These are phyloP conservation scores for Acorus calamus DNA, from an alignment of 106 monocot species.

Conservation along the genomic window DNA sequence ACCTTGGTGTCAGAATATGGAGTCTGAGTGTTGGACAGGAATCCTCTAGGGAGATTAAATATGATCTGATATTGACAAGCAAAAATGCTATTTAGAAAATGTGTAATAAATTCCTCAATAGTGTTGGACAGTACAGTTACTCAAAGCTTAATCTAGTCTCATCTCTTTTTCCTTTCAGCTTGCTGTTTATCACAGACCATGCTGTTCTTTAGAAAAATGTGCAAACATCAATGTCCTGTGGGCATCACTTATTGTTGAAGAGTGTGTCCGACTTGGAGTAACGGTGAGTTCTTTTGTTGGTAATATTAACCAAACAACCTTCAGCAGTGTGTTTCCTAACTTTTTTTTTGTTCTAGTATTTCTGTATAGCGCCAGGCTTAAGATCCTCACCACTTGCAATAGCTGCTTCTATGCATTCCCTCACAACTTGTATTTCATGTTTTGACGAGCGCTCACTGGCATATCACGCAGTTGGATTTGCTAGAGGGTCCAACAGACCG, in stretches of 20 bases:
- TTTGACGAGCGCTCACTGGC: conserved; percentile 92
- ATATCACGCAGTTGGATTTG: conserved; percentile 93
- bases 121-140: too few relatives aligned
- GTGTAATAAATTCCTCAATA: too few relatives aligned
- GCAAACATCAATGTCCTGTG: conserved; percentile 73
- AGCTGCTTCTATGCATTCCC: conserved; percentile 62
- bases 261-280: conserved; percentile 82
- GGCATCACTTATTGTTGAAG: conserved; percentile 92
- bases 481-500: conserved; percentile 55
- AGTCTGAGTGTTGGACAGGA: too few relatives aligned
- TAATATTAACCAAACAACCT: too few relatives aligned
- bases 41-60: too few relatives aligned
- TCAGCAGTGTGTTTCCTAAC: conserved; percentile 19
- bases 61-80: too few relatives aligned
- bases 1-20: too few relatives aligned
- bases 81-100: too few relatives aligned
- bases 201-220: conserved; percentile 29
- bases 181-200: conserved; percentile 11
- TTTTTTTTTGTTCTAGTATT: conserved; percentile 55
- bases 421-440: conserved; percentile 74
- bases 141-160: not conserved
- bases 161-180: conserved; percentile 24
- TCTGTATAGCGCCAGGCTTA: conserved; percentile 97
- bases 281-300: conserved; percentile 35
- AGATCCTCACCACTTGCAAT: conserved; percentile 94